These are phyloP conservation scores for Euphorbia schlechtendalii DNA, from an alignment of 441 rosid species.

Conservation along the genomic window DNA sequence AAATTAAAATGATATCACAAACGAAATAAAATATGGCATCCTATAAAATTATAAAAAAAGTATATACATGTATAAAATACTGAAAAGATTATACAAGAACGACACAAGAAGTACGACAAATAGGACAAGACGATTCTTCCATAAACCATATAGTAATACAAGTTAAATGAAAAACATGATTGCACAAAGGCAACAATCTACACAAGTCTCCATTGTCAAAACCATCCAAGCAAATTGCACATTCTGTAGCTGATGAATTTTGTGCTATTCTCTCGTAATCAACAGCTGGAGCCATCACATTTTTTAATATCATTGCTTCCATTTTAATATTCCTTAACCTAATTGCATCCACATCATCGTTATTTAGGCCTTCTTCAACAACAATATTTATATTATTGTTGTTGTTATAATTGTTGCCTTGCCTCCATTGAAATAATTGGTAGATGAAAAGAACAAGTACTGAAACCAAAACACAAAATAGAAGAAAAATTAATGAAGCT, in stretches of 20 bases:
- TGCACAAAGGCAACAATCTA: slow-evolving; percentile 1
- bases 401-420: background rate
- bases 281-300: background rate
- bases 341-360: background rate
- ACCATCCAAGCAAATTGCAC: slow-evolving; percentile 13
- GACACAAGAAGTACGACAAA: slow-evolving; percentile 8
- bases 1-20: no score
- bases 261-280: background rate
- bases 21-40: no score
- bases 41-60: no score
- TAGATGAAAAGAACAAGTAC: background rate
- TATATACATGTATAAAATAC: no score
- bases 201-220: slow-evolving; percentile 5
- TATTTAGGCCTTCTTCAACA: background rate
- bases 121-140: slow-evolving; percentile 7
- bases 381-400: background rate
- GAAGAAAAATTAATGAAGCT: background rate
- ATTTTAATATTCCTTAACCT: background rate
- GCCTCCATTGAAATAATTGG: background rate
- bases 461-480: background rate
- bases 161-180: slow-evolving; percentile 3
- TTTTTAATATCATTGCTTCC: background rate
- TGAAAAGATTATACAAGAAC: background rate
- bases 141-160: slow-evolving; percentile 10
- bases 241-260: slow-evolving; percentile 2